Conservation (phyloP, 2,329 filamentous ascomycete genomes). For the Orbilia ellipsospora region DNA sequence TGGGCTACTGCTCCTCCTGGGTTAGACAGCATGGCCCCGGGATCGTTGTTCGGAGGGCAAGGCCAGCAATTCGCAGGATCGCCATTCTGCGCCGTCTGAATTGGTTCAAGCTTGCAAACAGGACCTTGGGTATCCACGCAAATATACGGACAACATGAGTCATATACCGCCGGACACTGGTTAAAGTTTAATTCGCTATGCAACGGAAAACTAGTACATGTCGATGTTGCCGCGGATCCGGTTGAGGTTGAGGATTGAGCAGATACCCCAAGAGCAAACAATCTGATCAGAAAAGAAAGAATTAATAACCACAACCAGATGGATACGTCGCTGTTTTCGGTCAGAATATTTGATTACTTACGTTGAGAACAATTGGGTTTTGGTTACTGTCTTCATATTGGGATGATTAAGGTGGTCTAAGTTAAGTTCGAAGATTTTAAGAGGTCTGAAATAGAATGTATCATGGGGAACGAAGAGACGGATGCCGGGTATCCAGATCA, state of each 20-base stretch:
- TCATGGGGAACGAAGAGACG: too few relatives aligned
- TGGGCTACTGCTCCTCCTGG: background rate
- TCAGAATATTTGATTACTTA: too few relatives aligned
- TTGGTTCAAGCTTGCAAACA: background rate
- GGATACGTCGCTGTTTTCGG: too few relatives aligned
- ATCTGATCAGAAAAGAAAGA: too few relatives aligned
- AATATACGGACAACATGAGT: constrained; percentile 3
- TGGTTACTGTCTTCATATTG: too few relatives aligned
- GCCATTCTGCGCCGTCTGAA: background rate
- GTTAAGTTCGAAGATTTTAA: too few relatives aligned
- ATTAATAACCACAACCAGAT: too few relatives aligned
- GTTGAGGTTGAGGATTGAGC: background rate
- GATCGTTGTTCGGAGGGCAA: background rate
- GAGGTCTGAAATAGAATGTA: too few relatives aligned
- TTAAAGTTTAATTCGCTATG: constrained; percentile 7
- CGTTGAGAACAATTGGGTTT: too few relatives aligned
- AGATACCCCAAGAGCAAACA: too few relatives aligned
- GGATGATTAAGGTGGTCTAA: too few relatives aligned
- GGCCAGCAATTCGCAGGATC: constrained; percentile 4
- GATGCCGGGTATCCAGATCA: too few relatives aligned
- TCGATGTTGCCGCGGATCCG: background rate
- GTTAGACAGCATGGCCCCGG: background rate
- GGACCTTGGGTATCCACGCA: background rate
- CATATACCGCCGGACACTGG: background rate
- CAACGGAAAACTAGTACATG: background rate